Evolutionary conservation across 2,329 filamentous ascomycete genomes (phyloP), one percentile per base, ranked within the genome.

Genomic region (Colletotrichum simmondsii): DNA sequence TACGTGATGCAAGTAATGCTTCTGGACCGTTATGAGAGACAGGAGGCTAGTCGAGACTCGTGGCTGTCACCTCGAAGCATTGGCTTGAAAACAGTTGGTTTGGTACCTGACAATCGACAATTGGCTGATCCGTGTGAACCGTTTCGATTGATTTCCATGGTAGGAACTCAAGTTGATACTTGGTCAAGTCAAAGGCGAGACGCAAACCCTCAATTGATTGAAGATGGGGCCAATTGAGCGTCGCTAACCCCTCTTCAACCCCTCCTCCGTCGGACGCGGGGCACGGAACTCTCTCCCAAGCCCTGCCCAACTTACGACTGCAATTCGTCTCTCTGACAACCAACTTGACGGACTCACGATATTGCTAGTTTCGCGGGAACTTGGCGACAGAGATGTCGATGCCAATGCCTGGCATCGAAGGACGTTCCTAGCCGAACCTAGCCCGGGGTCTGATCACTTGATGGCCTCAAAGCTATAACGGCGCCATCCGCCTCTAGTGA

Each of bases 1-100:
- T 73, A 61, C 71, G 56, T 60, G 56, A 73, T 73, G 66, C 71
- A 65, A 71, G 71, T 73, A 65, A 73, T 73, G 56, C 60, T 57
- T 71, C 61, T 70, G 59, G 22, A n/a, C 54, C 32, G 46, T 63
- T 37, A 16, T 4, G 52, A 61, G 57, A 58, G 69, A 63, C 69
- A 59, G 35, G 69, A 54, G 58, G 30, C 58, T 63, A 52, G 32
- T 68, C 16, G 22, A 53, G 49, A 22, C 58, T 22, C 22, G 59
- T 32, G 49, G 54, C 46, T 54, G 35, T 53, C 28, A 30, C 8
- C 7, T 19, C 22, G 22, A 26, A 52, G 24, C 49, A 49, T 58
- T 52, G 46, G 32, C 16, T 57, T 32, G 30, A 30, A 16, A 26
- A n/a, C 12, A 65, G 16, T 22, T 65, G 11, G 24, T 12, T 19